These are phyloP conservation scores for Uronychia binucleata DNA, from an alignment of 73 alveolate genomes.

Conservation along the genomic window DNA sequence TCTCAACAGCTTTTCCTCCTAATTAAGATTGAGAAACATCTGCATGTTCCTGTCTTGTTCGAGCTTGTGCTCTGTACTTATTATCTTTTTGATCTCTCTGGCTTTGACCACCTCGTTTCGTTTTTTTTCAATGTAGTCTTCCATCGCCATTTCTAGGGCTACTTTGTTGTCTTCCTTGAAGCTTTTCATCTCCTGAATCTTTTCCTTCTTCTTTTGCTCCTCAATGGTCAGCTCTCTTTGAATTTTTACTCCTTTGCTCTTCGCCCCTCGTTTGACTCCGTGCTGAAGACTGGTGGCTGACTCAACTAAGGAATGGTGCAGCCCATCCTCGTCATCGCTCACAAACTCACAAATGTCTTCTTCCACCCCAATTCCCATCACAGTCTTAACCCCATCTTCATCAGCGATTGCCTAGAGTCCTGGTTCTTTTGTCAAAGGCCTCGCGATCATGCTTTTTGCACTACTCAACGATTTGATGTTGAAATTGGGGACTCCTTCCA, in stretches of 20 bases:
- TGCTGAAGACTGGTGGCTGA: neutral
- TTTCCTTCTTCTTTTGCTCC: neutral
- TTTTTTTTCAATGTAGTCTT: slow-evolving; percentile 2
- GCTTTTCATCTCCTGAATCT: neutral
- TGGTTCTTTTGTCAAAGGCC: neutral
- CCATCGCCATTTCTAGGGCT: neutral
- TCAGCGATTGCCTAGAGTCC: neutral
- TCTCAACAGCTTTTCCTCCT: slow-evolving; percentile 43
- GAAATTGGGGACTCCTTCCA: neutral
- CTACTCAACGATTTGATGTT: neutral
- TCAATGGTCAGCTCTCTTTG: neutral
- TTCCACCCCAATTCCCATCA: neutral
- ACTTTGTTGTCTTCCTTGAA: neutral
- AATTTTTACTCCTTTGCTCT: neutral
- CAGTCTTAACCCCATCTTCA: neutral
- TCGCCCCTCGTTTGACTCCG: neutral
- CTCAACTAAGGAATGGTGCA: neutral
- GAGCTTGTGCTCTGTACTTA: slow-evolving; percentile 23
- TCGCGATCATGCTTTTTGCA: neutral
- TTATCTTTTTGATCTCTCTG: slow-evolving; percentile 41
- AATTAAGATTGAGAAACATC: slow-evolving; percentile 30
- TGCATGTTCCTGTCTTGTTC: slow-evolving; percentile 39
- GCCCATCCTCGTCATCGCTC: neutral
- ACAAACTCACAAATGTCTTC: neutral
- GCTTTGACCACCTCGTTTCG: slow-evolving; percentile 22